Evolutionary conservation across 2,329 filamentous ascomycete genomes (phyloP).

Genomic region (Amauroascus verrucosus): DNA sequence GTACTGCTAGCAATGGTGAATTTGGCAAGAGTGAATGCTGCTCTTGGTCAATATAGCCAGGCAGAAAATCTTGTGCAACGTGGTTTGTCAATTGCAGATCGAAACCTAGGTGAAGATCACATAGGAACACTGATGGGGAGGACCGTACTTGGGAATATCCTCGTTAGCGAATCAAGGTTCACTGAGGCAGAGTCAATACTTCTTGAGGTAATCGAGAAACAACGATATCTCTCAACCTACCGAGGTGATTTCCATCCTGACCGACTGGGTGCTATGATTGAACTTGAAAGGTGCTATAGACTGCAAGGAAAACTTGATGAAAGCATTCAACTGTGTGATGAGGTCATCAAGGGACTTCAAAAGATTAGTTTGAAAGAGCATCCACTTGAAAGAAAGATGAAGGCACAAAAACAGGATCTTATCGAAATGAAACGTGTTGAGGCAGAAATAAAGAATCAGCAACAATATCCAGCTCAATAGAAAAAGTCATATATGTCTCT

Average conservation of each 20-base stretch:
- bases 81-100: slow-evolving; percentile 14
- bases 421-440: background rate
- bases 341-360: background rate
- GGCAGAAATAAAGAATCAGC: background rate
- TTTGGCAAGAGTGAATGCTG: slow-evolving; percentile 24
- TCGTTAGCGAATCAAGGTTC: background rate
- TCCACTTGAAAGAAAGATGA: slow-evolving; percentile 3
- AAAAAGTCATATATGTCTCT: background rate
- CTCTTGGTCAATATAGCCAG: slow-evolving; percentile 20
- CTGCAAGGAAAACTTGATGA: background rate
- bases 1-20: slow-evolving; percentile 27
- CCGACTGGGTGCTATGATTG: background rate
- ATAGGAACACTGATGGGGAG: slow-evolving; percentile 18
- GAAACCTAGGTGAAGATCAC: slow-evolving; percentile 17
- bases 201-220: background rate
- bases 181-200: background rate
- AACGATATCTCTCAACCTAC: background rate
- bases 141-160: background rate
- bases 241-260: slow-evolving; percentile 2
- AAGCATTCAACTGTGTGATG: background rate
- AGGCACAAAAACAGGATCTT: background rate
- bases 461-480: background rate
- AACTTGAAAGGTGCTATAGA: background rate
- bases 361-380: background rate
- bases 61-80: slow-evolving; percentile 20